Base-by-base conservation (phyloP, 2,329 filamentous ascomycete genomes). In the Scedosporium minutisporum region DNA sequence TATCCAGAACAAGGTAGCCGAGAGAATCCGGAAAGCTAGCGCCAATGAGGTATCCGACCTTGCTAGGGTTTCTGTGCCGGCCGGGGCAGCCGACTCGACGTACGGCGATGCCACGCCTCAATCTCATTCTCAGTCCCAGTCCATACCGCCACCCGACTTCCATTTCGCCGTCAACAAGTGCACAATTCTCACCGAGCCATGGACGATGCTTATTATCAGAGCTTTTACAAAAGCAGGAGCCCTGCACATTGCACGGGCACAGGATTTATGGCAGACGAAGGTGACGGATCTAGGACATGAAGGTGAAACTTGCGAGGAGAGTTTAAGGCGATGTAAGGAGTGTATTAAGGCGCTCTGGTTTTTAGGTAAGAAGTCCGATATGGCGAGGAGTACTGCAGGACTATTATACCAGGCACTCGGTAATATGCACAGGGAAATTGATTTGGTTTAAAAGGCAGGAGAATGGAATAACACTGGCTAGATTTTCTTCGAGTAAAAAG, bases 161-260 rank as follows among this genome's bases (percentile, higher is more conserved):
- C 82, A 84, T 67, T 78, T 79, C 63, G 81, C 81, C 0, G 74
- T 84, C 25, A 80, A 77, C 51, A 76, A 83, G 63, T 81, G 80
- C 2, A 79, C 82, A 1, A 73, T 86, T n/a, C 68, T 86, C 62
- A 84, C 82, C 0, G 83, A 86, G 65, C 83, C 83, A 2, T 86
- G 83, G 83, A 84, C 82, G 1, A 78, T 79, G 46, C 77, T 85
- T 2, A 70, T 85, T 29, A 78, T 84, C 53, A 74, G 80, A 27
- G 77, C 77, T 0, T 85, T 85, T 63, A 75, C 78, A 25, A 80
- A 77, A 67, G 78, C 81, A 0, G 77, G 71, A 2, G 67, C 73
- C 4, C 63, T 72, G 16, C 70, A 75, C 23, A 66, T 84, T 4
- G 72, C 76, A 6, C 71, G 70, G 38, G 69, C 67, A 3, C 70